Evolutionary conservation across 495 filamentous ascomycete genomes (phyloP).

Genomic region (Amniculicola lignicola): DNA sequence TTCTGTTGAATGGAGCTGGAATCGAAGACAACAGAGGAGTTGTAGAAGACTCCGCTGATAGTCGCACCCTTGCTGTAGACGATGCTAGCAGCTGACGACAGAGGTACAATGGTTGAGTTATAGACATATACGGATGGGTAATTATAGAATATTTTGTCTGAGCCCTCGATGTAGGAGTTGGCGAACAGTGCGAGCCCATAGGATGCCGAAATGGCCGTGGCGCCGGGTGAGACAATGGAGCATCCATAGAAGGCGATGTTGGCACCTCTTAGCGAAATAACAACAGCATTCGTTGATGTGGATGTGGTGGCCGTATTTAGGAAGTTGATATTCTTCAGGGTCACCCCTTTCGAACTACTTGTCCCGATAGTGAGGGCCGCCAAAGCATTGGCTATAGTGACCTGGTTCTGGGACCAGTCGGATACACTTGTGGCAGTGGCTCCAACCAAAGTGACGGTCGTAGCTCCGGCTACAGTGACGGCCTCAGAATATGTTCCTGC

Average conservation of each 20-base stretch:
- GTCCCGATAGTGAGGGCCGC: background rate
- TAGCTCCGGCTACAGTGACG: background rate
- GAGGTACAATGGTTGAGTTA: slow-evolving; percentile 3
- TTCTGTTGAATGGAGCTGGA: slow-evolving; percentile 4
- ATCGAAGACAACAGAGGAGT: slow-evolving; percentile 19
- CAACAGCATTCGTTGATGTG: background rate
- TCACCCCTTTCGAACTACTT: background rate
- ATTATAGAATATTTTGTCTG: slow-evolving; percentile 16
- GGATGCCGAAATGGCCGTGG: background rate
- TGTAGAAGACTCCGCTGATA: slow-evolving; percentile 13
- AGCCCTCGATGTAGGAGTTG: slow-evolving; percentile 16
- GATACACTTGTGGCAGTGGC: background rate
- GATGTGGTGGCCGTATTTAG: background rate
- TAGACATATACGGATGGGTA: slow-evolving; percentile 15
- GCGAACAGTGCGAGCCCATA: slow-evolving; percentile 4
- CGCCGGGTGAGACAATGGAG: slow-evolving; percentile 11
- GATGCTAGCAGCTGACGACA: background rate
- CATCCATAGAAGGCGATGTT: slow-evolving; percentile 18
- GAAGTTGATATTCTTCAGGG: slow-evolving; percentile 13
- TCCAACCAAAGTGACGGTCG: slow-evolving; percentile 6
- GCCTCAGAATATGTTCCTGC: background rate
- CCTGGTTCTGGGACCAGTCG: slow-evolving; percentile 4
- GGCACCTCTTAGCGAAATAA: slow-evolving; percentile 10
- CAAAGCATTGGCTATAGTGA: slow-evolving; percentile 3
- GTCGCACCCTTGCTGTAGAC: slow-evolving; percentile 2